Evolutionary conservation across 805 yeast genomes (phyloP), one percentile per base, ranked within the genome.

Genomic region (Wickerhamiella sergipiensis): DNA sequence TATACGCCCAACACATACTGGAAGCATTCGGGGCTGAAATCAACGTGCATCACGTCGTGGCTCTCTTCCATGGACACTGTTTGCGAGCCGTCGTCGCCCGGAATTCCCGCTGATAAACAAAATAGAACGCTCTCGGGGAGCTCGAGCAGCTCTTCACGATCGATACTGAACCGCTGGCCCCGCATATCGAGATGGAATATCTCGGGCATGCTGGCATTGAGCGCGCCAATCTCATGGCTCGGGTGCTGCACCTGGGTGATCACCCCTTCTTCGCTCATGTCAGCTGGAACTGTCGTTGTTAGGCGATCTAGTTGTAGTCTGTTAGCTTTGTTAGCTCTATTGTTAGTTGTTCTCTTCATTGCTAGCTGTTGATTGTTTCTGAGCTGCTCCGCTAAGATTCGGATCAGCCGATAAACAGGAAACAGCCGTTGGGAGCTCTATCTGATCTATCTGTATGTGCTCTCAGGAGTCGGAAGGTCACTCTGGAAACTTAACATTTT

Each of bases 51-150:
- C 24, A 50, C 39, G 3, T 57, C 60, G 31, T 24, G 43, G 52
- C 19, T 47, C 23, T 17, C 52, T 51, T 18, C 57, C 51, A 31
- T 58, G 61, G 43, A 33, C 21, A 36, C 47, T 15, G 87, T 84
- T 8, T 85, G 83, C 57, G 81, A 81, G 1, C 95, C 95, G 49
- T 78, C 68, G 52, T 74, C 73, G 65, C 86, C 92, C 51, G 85
- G 74, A 63, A 87, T 84, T 3, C 87, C 94, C 43, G 97, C 95
- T 61, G 87, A 85, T 21, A 92, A 69, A 59, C 96, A 85, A 50
- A 89, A 75, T 52, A 92, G 70, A 22, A 92, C 79, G 53, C 89
- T 80, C 64, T 92, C 98, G 0, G 98, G 98, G 31, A 92, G 71
- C 49, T 87, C 80, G 86, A 89, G 82, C 57, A 92, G 74, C 64